Evolutionary conservation across 495 filamentous ascomycete species (phyloP).

Genomic region (Xylaria venustula): DNA sequence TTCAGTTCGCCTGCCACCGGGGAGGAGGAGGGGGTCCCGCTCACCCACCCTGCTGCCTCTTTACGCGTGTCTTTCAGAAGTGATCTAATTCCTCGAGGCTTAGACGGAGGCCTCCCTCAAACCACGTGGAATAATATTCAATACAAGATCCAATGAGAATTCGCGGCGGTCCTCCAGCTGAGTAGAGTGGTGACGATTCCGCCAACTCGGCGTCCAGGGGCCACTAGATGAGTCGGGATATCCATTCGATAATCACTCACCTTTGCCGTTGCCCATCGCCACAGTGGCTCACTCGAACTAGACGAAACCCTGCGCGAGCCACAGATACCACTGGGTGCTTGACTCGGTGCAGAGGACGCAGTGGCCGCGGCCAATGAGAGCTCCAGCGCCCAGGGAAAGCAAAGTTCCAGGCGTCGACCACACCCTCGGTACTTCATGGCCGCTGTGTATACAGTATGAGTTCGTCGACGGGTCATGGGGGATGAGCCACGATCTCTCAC

Average conservation of each 20-base stretch:
- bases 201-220: neutral
- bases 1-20: no score
- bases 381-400: neutral
- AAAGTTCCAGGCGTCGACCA: neutral
- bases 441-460: slow-evolving; percentile 11
- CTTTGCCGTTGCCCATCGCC: neutral
- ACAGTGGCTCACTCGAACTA: slow-evolving; percentile 4
- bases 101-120: neutral
- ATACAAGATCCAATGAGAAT: slow-evolving; percentile 1
- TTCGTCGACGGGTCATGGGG: neutral
- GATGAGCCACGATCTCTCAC: neutral
- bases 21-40: no score
- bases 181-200: neutral
- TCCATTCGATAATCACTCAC: neutral
- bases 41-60: no score
- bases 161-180: neutral
- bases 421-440: neutral
- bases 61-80: no score
- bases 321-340: neutral
- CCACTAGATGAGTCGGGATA: no score
- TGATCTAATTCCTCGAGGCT: neutral
- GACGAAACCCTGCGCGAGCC: neutral
- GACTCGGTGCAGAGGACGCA: neutral
- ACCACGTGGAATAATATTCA: neutral
- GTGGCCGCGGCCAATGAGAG: slow-evolving; percentile 1